A percentile compares a stretch with the other conserved stretches of the same genome.
phyloP scores from a whole-genome alignment of 306 rosid genomes.

The Dicorynia guianensis region DNA sequence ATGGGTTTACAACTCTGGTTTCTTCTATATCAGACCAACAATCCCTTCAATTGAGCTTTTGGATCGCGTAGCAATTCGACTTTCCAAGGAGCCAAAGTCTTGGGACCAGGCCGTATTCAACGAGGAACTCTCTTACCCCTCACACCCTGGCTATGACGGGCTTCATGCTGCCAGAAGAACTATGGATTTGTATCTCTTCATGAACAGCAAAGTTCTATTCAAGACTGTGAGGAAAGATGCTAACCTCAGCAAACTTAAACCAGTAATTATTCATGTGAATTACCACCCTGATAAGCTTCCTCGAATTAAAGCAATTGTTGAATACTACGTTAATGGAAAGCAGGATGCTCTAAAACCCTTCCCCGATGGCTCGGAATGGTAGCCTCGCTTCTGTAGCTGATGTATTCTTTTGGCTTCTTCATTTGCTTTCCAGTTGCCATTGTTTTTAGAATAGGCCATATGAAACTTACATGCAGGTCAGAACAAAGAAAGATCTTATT shows the following conservation, averaged over 20 bases:
- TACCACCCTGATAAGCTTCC: conserved; percentile 90
- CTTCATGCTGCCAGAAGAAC: conserved; percentile 89
- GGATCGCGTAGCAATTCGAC: conserved; percentile 88
- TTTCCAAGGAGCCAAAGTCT: conserved; percentile 61
- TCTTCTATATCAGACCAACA: conserved; percentile 91
- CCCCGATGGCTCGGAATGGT: conserved; percentile 85
- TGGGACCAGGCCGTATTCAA: conserved; percentile 99
- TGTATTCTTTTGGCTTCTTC: conserved; percentile 15
- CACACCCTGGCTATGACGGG: conserved; percentile 80
- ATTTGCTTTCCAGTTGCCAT: conserved; percentile 13
- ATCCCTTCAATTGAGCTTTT: conserved; percentile 85
- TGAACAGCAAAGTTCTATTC: conserved; percentile 92
- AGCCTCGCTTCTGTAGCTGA: conserved; percentile 31
- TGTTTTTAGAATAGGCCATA: conserved; percentile 38
- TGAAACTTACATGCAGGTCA: conserved; percentile 32
- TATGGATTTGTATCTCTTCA: conserved; percentile 83
- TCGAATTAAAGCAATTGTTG: conserved; percentile 82
- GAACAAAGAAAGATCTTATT: background rate
- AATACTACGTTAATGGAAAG: conserved; percentile 74
- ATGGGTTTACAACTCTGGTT: conserved; percentile 97
- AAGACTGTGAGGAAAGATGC: conserved; percentile 81
- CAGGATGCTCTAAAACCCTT: conserved; percentile 77
- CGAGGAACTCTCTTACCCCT: conserved; percentile 87
- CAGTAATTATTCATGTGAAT: conserved; percentile 84
- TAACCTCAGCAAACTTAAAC: conserved; percentile 70